phyloP scores from a whole-genome alignment of 495 filamentous ascomycete species.

The Sporormia fimetaria region DNA sequence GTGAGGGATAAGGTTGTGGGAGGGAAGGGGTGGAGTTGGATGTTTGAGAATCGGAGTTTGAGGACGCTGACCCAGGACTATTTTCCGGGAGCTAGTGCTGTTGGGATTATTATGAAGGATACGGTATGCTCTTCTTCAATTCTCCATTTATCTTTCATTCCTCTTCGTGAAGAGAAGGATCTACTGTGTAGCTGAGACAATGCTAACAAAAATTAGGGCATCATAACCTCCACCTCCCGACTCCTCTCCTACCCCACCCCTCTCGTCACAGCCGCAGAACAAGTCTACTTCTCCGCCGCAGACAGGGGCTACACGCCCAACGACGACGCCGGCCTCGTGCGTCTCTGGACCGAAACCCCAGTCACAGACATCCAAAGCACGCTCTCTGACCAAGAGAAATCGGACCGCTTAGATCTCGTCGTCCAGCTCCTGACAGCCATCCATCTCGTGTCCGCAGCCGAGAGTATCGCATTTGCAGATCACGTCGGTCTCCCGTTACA shows the following conservation, averaged over 20 bases:
- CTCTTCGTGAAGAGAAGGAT: neutral
- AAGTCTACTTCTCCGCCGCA: slow-evolving; percentile 52
- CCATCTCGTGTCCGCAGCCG: slow-evolving; percentile 52
- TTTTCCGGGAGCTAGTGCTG: slow-evolving; percentile 52
- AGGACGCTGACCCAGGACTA: slow-evolving; percentile 59
- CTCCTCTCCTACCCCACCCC: slow-evolving; percentile 52
- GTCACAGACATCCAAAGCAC: slow-evolving; percentile 31
- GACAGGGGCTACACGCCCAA: slow-evolving; percentile 50
- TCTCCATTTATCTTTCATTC: neutral
- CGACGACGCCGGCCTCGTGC: slow-evolving; percentile 61
- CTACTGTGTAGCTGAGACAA: slow-evolving; percentile 12
- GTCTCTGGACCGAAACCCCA: slow-evolving; percentile 44
- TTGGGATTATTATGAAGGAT: slow-evolving; percentile 73
- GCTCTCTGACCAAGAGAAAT: slow-evolving; percentile 28
- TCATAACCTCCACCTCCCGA: slow-evolving; percentile 61
- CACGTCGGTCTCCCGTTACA: slow-evolving; percentile 51
- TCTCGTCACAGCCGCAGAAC: slow-evolving; percentile 59
- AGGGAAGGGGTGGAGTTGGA: slow-evolving; percentile 61
- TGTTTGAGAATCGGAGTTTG: slow-evolving; percentile 66
- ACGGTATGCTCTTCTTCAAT: slow-evolving; percentile 35
- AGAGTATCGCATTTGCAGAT: slow-evolving; percentile 55
- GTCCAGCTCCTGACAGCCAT: slow-evolving; percentile 50
- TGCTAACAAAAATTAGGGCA: slow-evolving; percentile 43
- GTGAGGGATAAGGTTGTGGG: slow-evolving; percentile 47
- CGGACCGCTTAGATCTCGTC: slow-evolving; percentile 42